Conservation (phyloP, 2,329 filamentous ascomycete species). For the Phialophora chinensis region DNA sequence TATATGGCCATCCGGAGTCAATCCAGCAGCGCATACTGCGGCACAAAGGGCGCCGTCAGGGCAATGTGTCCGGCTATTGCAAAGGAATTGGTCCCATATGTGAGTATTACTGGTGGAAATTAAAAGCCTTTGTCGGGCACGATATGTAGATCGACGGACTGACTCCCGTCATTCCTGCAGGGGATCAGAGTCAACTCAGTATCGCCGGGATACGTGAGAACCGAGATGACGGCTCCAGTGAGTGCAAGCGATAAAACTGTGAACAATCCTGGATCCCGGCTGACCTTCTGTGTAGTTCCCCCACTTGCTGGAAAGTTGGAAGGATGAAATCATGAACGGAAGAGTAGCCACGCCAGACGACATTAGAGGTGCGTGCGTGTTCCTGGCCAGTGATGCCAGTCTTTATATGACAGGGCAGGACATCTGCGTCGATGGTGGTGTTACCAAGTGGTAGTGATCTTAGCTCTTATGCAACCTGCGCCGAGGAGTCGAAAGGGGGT, state of each 20-base stretch:
- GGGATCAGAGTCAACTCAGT: constrained; percentile 53
- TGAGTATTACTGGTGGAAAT: constrained; percentile 22
- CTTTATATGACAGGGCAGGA: constrained; percentile 54
- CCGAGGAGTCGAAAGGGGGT: too few species aligned
- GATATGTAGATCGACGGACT: too few species aligned
- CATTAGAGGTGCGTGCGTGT: constrained; percentile 57
- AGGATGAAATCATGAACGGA: constrained; percentile 57
- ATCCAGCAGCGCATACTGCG: constrained; percentile 56
- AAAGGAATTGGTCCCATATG: constrained; percentile 50
- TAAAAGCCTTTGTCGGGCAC: too few species aligned
- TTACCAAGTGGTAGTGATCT: constrained; percentile 39
- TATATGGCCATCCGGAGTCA: constrained; percentile 59
- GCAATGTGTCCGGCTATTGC: constrained; percentile 57
- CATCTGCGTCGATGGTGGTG: constrained; percentile 55
- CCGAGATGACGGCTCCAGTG: constrained; percentile 45
- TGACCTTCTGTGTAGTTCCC: constrained; percentile 46
- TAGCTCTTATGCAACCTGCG: too few species aligned
- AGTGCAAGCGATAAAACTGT: neutral
- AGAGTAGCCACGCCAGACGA: constrained; percentile 58
- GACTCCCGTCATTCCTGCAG: constrained; percentile 28
- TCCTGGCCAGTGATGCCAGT: constrained; percentile 57
- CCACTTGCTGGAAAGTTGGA: constrained; percentile 57
- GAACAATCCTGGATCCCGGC: neutral
- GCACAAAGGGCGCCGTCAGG: constrained; percentile 55
- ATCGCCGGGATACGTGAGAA: constrained; percentile 51